Evolutionary conservation across 2,329 filamentous ascomycete genomes (phyloP), one percentile per base, ranked within the genome.

Genomic region (Eutypella sp.): DNA sequence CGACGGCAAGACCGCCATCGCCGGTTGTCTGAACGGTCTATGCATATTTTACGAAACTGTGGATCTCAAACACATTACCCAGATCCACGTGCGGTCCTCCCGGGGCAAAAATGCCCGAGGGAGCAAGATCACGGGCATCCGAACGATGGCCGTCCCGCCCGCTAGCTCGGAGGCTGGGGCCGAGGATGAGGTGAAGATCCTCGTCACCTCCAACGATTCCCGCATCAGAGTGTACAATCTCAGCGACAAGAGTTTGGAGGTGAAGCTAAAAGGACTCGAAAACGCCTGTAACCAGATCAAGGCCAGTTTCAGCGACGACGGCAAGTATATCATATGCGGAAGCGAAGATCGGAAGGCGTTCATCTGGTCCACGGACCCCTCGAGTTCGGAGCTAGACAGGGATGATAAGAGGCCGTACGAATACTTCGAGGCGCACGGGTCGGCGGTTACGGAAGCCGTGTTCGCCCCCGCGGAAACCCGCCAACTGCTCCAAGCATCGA

Each of bases 41-140:
- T 95, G 91, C 61, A 79, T 89, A 53, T 93, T 97, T 56, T 96
- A 92, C 65, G 88, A 96, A 46, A 99, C 93, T 0, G 90, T 97
- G 57, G 89, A 89, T 0, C 69, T 99, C 42, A 93, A 89, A 59
- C 81, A 85, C 44, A 80, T 88, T 54, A 86, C 85, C 1, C 90
- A 96, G 61, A 84, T 97, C 24, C 90, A 96, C 54, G 91, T 96
- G n/a, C 84, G 91, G 38, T 96, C 91, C 1, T 89, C 89, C 0
- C 79, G 91, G 48, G 92, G 93, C 3, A 91, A 90, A 61, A 97
- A 96, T 60, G 87, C 91, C 4, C 96, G 95, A 64, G 92, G 92
- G 5, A 96, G 90, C 70, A 99, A 99, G 64, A 96, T 99, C 56
- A 97, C 93, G 0, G 91, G 90, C 6, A 96, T 99, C 44, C 84